These are phyloP conservation scores for Ophioceras dolichostomum DNA, from an alignment of 2,329 filamentous ascomycete genomes.

Conservation along the genomic window DNA sequence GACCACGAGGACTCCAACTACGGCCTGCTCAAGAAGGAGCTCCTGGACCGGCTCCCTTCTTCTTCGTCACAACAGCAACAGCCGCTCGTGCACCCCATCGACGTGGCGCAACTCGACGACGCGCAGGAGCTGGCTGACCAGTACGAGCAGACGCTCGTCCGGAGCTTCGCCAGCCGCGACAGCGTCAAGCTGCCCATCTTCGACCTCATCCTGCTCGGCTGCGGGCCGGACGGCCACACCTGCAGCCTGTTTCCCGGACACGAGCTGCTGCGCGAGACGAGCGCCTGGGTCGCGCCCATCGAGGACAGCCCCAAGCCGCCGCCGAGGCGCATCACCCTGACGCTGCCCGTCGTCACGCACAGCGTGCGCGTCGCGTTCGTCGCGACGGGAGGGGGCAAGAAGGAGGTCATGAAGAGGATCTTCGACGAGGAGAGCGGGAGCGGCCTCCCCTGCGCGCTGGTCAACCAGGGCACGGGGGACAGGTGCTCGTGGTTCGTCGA, in stretches of 20 bases:
- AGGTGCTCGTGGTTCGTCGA: conserved; percentile 95
- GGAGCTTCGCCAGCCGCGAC: conserved; percentile 79
- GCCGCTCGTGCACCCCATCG: conserved; percentile 71
- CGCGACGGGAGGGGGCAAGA: conserved; percentile 80
- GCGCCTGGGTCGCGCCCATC: conserved; percentile 87
- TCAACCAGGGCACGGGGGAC: conserved; percentile 75
- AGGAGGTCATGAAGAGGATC: conserved; percentile 83
- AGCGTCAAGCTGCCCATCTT: conserved; percentile 92
- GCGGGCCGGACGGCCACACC: conserved; percentile 92
- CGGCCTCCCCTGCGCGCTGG: conserved; percentile 73
- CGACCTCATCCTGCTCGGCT: conserved; percentile 85
- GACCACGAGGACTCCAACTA: conserved; percentile 94
- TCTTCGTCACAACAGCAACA: conserved; percentile 45
- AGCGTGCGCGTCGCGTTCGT: conserved; percentile 82
- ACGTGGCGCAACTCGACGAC: conserved; percentile 53
- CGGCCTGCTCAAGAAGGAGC: conserved; percentile 70
- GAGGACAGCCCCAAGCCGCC: conserved; percentile 93
- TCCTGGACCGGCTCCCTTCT: conserved; percentile 76
- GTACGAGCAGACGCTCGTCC: conserved; percentile 82
- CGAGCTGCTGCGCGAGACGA: conserved; percentile 70
- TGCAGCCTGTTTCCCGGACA: conserved; percentile 94
- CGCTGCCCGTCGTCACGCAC: conserved; percentile 80
- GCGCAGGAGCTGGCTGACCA: conserved; percentile 84
- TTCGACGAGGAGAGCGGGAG: conserved; percentile 71
- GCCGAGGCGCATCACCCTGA: conserved; percentile 79